Base-by-base conservation (phyloP, 108 stramenopile species). In the Cyclotella choctawhatcheeana region DNA sequence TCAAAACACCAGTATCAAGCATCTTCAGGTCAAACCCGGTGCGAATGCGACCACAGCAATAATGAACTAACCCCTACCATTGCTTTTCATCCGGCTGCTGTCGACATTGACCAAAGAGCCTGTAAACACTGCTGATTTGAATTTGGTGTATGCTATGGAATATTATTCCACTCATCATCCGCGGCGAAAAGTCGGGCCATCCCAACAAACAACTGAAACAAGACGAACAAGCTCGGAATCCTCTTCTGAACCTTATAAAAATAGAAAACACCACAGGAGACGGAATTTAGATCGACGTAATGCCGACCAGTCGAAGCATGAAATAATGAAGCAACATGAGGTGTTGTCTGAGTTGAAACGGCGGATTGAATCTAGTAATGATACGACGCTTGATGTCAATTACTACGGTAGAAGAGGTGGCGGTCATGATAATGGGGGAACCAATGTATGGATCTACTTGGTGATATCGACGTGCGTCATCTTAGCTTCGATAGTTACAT, bases 381-480 rank as follows among this genome's bases (percentile, higher is more conserved):
- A 56, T 14, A 56, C 29, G 37, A 8, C 37, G 12, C 37, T 6
- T 12, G 37, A 8, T 12, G 37, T 14, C 55, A 12, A 56, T 31
- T n/a, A 14, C 5, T 56, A 10, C 0, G 1, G 55, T 14, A 12
- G 29, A 30, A 27, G 29, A 30, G 29, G 27, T 14, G 29, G 13
- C 0, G 12, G 29, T 14, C 55, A n/a, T 13, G 14, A 4, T 1
- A 31, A 10, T 1, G 14, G 31, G 14, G 55, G 31, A 13, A 7
- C 14, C 1, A 30, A 30, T 30, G 5, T 30, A 30, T 56, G 55
- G 55, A 31, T 31, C 30, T 56, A 30, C 30, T n/a, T 56, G 8
- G 27, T 30, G 30, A 30, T 56, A n/a, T 56, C 55, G 12, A 56
- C 55, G 30, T 31, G 55, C 29, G 20, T 56, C 55, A 18, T 56